Evolutionary conservation across 75 land plant species (phyloP).

Genomic region (Cupressus sempervirens): DNA sequence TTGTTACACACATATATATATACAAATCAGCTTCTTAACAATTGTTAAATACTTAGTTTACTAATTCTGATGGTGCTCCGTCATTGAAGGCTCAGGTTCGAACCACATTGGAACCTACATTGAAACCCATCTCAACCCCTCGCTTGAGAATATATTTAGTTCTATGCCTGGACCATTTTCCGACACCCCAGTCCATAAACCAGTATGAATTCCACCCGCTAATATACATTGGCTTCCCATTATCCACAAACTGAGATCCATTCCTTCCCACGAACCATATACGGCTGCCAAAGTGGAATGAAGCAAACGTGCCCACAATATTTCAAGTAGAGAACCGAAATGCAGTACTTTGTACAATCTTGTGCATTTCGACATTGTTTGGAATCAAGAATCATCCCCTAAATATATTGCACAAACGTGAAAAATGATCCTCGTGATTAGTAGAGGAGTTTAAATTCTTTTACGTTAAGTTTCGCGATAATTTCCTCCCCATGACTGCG

Average conservation of each 20-base stretch:
- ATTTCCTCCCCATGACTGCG: no score
- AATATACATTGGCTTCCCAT: conserved; percentile 46
- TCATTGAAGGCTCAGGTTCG: conserved; percentile 79
- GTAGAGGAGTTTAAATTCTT: no score
- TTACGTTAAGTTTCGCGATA: no score
- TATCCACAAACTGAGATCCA: conserved; percentile 44
- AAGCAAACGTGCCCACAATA: conserved; percentile 24
- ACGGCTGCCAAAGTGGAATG: conserved; percentile 2
- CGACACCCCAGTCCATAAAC: conserved; percentile 37
- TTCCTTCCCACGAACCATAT: conserved; percentile 37
- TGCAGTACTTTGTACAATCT: conserved; percentile 23
- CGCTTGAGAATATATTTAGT: conserved; percentile 32
- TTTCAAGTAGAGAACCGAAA: conserved; percentile 32
- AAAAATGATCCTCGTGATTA: no score
- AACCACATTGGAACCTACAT: no score
- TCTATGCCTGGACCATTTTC: conserved; percentile 7
- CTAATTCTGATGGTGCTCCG: no score
- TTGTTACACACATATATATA: no score
- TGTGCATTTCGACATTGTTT: conserved; percentile 3
- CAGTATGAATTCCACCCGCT: conserved; percentile 81
- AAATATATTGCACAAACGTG: no score
- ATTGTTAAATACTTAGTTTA: no score
- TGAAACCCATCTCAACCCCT: conserved; percentile 40
- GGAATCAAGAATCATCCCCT: no score
- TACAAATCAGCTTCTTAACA: no score